phyloP scores from a whole-genome alignment of 352 stramenopile genomes.

The Pythium apleroticum region DNA sequence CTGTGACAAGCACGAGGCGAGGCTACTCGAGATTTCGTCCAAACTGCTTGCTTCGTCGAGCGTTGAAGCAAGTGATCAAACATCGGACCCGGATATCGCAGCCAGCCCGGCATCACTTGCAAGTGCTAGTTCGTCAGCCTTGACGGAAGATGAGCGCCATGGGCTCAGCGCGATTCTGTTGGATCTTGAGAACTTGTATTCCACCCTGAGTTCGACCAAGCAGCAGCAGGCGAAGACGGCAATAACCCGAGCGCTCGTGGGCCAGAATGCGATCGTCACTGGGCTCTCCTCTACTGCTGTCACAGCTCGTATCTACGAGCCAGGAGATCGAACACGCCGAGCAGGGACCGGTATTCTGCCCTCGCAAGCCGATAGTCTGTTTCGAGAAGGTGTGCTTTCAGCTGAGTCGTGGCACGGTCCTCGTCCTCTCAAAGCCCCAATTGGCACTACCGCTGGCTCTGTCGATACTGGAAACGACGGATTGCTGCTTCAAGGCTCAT shows the following conservation, averaged over 20 bases:
- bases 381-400: background rate
- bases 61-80: background rate
- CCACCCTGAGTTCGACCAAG: conserved; percentile 38
- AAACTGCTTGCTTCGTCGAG: conserved; percentile 29
- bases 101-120: no score
- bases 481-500: conserved; percentile 16
- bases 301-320: background rate
- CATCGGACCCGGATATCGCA: background rate
- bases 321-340: background rate
- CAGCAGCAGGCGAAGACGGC: conserved; percentile 32
- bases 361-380: background rate
- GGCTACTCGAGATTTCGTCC: conserved; percentile 48
- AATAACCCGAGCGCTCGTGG: conserved; percentile 26
- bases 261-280: conserved; percentile 12
- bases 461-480: background rate
- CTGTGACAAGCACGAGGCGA: conserved; percentile 57
- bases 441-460: background rate
- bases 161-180: conserved; percentile 38
- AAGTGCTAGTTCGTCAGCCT: background rate
- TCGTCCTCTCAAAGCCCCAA: background rate
- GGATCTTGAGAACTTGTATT: conserved; percentile 50
- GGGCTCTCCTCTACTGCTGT: background rate
- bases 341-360: background rate
- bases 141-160: conserved; percentile 45
- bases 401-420: background rate